Evolutionary conservation across 1,284 basidiomycete species (phyloP).

Genomic region (Boletus sp.): DNA sequence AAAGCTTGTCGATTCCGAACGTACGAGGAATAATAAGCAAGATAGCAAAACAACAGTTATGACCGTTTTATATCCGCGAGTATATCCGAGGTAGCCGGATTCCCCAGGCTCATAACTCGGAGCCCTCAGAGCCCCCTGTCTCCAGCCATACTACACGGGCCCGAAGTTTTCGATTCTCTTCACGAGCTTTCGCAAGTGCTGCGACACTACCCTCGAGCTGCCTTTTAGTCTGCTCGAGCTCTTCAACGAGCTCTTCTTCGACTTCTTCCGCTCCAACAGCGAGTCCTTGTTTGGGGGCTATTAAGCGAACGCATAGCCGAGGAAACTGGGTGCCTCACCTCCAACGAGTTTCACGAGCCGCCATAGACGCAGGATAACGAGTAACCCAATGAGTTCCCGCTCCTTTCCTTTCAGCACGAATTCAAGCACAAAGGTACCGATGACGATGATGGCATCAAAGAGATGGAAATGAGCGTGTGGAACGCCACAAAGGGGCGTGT

Average conservation of each 20-base stretch:
- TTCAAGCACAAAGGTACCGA: slow-evolving; percentile 71
- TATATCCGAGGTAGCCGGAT: slow-evolving; percentile 6
- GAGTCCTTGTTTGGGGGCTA: slow-evolving; percentile 45
- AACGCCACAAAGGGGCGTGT: slow-evolving; percentile 51
- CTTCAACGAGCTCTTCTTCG: slow-evolving; percentile 47
- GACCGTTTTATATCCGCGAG: slow-evolving; percentile 8
- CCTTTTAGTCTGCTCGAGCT: slow-evolving; percentile 44
- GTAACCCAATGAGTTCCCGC: slow-evolving; percentile 62
- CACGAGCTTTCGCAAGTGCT: slow-evolving; percentile 35
- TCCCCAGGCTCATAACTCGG: slow-evolving; percentile 29
- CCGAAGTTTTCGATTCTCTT: slow-evolving; percentile 37
- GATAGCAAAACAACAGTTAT: slow-evolving; percentile 12
- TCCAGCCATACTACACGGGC: slow-evolving; percentile 33
- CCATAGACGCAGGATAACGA: slow-evolving; percentile 74
- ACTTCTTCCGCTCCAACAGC: slow-evolving; percentile 72
- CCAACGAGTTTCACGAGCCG: slow-evolving; percentile 73
- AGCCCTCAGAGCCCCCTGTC: slow-evolving; percentile 35
- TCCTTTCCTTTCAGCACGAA: slow-evolving; percentile 61
- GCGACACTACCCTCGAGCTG: slow-evolving; percentile 43
- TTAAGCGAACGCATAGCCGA: slow-evolving; percentile 1
- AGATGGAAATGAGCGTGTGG: slow-evolving; percentile 59
- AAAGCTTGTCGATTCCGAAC: slow-evolving; percentile 15
- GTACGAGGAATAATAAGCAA: background rate
- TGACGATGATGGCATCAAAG: slow-evolving; percentile 67
- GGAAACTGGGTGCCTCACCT: slow-evolving; percentile 41